Conservation (phyloP, 176 grass and related monocot species). For the Oropetium thomaeum region DNA sequence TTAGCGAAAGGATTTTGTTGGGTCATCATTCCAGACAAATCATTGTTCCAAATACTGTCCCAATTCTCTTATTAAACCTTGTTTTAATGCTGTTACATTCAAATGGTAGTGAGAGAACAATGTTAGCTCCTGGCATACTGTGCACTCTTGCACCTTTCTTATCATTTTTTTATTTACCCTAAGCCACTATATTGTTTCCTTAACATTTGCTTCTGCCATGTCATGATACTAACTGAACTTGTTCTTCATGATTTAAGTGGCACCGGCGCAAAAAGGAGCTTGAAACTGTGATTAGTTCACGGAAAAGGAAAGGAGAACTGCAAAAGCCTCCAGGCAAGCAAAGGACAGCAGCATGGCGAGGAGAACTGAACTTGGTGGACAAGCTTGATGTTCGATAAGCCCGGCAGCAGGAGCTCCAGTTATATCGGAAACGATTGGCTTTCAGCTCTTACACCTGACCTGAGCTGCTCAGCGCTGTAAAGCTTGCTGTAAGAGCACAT, state of each 20-base stretch:
- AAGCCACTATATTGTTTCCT: background rate
- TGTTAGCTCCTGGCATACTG: background rate
- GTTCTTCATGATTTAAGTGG: slow-evolving; percentile 26
- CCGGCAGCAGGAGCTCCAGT: background rate
- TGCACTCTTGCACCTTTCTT: background rate
- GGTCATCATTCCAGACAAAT: background rate
- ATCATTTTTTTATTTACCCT: too few relatives aligned
- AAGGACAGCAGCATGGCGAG: slow-evolving; percentile 1
- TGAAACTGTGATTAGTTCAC: slow-evolving; percentile 28
- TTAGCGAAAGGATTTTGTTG: background rate
- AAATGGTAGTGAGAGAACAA: background rate
- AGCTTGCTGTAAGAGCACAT: background rate
- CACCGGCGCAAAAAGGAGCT: slow-evolving; percentile 45
- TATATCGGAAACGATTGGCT: slow-evolving; percentile 16
- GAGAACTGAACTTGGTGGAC: slow-evolving; percentile 24
- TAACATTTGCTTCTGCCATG: background rate
- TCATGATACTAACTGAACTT: slow-evolving; percentile 1
- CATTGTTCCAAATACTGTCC: background rate
- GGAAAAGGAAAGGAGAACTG: background rate
- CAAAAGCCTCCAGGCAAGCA: background rate
- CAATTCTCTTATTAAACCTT: background rate
- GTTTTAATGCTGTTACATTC: background rate
- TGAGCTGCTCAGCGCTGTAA: background rate
- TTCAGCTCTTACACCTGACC: background rate
- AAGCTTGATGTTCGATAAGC: background rate